These are phyloP conservation scores for Wickerhamiella lipophila DNA, from an alignment of 805 yeast species.

Conservation along the genomic window DNA sequence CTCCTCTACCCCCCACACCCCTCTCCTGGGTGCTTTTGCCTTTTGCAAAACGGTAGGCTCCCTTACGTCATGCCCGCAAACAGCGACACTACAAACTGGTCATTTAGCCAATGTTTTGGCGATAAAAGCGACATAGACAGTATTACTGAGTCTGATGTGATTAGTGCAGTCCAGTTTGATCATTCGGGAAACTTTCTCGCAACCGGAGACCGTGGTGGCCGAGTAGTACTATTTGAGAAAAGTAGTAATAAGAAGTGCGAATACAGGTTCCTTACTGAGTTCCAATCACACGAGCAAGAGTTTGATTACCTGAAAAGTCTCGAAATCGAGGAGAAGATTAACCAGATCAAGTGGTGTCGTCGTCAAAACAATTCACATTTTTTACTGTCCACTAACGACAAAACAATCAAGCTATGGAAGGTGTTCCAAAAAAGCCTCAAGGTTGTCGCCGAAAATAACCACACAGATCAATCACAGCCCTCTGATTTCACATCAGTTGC, in stretches of 20 bases:
- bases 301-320: constrained; percentile 90
- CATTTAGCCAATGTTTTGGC: constrained; percentile 95
- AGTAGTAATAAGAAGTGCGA: constrained; percentile 42
- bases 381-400: constrained; percentile 84
- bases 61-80: constrained; percentile 17
- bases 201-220: constrained; percentile 97
- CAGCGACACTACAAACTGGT: constrained; percentile 41
- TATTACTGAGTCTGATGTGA: constrained; percentile 93
- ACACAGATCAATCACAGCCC: constrained; percentile 36
- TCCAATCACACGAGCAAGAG: constrained; percentile 97
- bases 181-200: constrained; percentile 90
- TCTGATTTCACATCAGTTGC: constrained; percentile 23
- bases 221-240: constrained; percentile 87
- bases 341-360: constrained; percentile 92
- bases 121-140: constrained; percentile 95
- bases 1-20: no score
- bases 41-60: no score
- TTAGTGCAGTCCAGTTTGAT: constrained; percentile 93
- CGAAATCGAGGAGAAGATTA: constrained; percentile 93
- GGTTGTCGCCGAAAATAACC: constrained; percentile 83
- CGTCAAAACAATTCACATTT: constrained; percentile 84
- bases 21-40: no score
- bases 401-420: constrained; percentile 98
- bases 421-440: constrained; percentile 82
- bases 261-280: constrained; percentile 89